A percentile compares a stretch with the other conserved stretches of the same genome.
These are phyloP conservation scores for Ophiostoma australiae DNA, from an alignment of 2,329 filamentous ascomycete genomes.

Conservation along the genomic window DNA sequence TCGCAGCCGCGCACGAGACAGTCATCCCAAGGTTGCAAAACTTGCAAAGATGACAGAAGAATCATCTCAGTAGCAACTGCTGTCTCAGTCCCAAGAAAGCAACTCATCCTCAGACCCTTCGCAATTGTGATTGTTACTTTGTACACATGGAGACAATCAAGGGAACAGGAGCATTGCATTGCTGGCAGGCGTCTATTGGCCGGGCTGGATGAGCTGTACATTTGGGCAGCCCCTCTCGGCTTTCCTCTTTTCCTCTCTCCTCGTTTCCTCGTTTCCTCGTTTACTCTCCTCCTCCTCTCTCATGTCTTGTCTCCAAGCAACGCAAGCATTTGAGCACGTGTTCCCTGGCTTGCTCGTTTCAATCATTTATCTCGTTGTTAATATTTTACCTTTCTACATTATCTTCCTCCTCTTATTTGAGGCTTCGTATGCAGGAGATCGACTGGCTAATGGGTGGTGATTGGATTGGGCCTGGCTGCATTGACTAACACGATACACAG, in stretches of 20 bases:
- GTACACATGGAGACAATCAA: constrained; percentile 8
- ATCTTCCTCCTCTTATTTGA: background rate
- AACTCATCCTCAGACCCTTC: background rate
- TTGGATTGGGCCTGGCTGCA: constrained; percentile 8
- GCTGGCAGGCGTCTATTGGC: constrained; percentile 13
- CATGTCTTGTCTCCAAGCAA: background rate
- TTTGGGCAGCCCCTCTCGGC: background rate
- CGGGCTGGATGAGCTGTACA: constrained; percentile 12
- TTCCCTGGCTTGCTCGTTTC: background rate
- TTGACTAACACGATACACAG: constrained; percentile 8
- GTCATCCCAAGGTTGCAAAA: background rate
- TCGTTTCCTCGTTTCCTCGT: background rate
- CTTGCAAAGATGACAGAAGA: no score
- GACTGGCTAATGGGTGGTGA: constrained; percentile 3
- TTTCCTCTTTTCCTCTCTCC: background rate
- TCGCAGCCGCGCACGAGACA: background rate
- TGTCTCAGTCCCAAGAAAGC: background rate
- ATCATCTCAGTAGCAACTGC: background rate
- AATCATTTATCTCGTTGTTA: background rate
- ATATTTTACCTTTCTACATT: background rate
- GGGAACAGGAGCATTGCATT: constrained; percentile 13
- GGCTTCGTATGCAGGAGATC: constrained; percentile 10
- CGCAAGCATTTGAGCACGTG: background rate
- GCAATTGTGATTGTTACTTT: background rate
- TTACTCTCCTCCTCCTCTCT: background rate